Base-by-base conservation (phyloP, 495 filamentous ascomycete species). In the Penicillium antarcticum region DNA sequence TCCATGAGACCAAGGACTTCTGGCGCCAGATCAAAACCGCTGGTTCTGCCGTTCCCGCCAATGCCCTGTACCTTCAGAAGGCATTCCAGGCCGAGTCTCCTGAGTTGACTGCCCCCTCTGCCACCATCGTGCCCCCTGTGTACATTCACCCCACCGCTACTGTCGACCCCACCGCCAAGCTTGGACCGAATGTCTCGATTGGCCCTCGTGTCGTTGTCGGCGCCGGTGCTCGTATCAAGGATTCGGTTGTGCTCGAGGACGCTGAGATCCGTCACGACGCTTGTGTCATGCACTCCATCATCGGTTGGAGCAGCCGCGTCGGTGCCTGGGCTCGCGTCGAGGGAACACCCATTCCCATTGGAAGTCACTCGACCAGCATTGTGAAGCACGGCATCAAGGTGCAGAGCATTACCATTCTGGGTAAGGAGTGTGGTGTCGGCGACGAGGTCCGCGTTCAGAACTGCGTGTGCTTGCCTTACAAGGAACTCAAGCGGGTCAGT, bases 21-120 rank as follows among this genome's bases (percentile, higher is more conserved):
- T 99, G 94, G 94, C 92, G 94, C 48, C 94, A 99, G 79, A 97
- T 99, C 80, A 99, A 99, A 82, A 96, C 95, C 5, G 94, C 94
- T 42, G 95, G 95, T 35, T 97, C 94, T 17, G 94, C 94, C 42
- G 91, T 99, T 48, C 95, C 94, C 9, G 94, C 94, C 51, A 97
- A 99, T 65, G 95, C 94, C 1, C 84, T 99, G 2, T 99, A 99
- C 74, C 83, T 99, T 35, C 89, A 92, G 66, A 92, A 97, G 76
- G 95, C 94, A 5, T 87, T 86, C 74, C 95, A 97, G 71, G 80
- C 77, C 19, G 84, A 83, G 52, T 92, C 91, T 2, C 75, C 84
- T 19, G 92, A 96, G 71, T 86, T 99, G 39, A 85, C 87, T 11
- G 70, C 83, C 47, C 88, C 94, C 5, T 94, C 88, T 16, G 88